Conservation (phyloP, 1,284 basidiomycete species). For the Rhodotorula sp. region DNA sequence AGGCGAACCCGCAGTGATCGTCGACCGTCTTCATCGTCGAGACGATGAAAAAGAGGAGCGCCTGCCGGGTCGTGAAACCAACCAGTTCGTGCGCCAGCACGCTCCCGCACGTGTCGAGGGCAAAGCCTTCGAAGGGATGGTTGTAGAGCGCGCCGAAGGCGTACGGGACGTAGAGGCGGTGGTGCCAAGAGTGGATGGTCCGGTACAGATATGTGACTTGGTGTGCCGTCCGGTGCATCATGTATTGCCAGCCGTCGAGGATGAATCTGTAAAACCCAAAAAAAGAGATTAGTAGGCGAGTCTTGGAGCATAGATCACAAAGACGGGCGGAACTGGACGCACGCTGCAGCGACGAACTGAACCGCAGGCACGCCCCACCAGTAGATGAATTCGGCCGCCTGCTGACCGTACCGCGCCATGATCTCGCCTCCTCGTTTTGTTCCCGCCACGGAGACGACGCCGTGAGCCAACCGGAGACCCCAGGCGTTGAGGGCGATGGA, state of each 20-base stretch:
- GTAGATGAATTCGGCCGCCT: constrained; percentile 69
- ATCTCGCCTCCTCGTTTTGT: constrained; percentile 49
- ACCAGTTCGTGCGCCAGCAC: constrained; percentile 70
- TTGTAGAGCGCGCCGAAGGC: constrained; percentile 98
- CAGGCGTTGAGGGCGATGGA: constrained; percentile 53
- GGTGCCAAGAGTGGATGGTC: constrained; percentile 90
- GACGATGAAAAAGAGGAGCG: constrained; percentile 78
- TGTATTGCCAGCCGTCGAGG: constrained; percentile 99
- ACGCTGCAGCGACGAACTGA: constrained; percentile 83
- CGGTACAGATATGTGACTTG: constrained; percentile 84
- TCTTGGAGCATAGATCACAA: neutral
- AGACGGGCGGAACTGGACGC: constrained; percentile 50
- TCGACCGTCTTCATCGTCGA: constrained; percentile 94
- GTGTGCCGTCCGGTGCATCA: constrained; percentile 71
- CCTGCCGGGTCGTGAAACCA: constrained; percentile 69
- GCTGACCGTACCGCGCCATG: constrained; percentile 56
- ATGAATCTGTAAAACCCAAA: constrained; percentile 63
- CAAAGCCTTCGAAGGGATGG: constrained; percentile 90
- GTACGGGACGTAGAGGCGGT: constrained; percentile 94
- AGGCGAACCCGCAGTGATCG: constrained; percentile 89
- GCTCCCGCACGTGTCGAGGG: constrained; percentile 84
- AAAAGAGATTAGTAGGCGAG: constrained; percentile 7
- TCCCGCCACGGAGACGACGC: constrained; percentile 55
- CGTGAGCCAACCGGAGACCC: constrained; percentile 53
- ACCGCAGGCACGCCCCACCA: constrained; percentile 88